phyloP scores from a whole-genome alignment of 1,139 yeast species.

The Groenewaldozyma auringiensis region DNA sequence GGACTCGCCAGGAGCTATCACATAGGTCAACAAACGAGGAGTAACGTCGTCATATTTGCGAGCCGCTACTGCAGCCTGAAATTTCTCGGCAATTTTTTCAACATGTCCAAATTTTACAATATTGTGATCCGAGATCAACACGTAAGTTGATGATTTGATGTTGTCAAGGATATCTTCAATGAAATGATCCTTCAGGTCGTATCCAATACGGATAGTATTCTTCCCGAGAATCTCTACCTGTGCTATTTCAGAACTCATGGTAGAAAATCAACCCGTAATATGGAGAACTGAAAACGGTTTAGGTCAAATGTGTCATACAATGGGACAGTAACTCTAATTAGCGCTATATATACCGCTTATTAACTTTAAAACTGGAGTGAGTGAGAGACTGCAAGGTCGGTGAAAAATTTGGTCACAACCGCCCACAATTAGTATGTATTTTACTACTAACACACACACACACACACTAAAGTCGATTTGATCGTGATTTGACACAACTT shows the following conservation, averaged over 20 bases:
- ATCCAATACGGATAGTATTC: slow-evolving; percentile 87
- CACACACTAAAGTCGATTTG: too few relatives aligned
- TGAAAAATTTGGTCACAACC: too few relatives aligned
- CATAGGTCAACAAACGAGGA: slow-evolving; percentile 63
- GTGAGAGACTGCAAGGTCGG: too few relatives aligned
- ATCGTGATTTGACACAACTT: too few relatives aligned
- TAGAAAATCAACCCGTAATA: neutral
- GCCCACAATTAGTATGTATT: too few relatives aligned
- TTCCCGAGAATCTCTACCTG: slow-evolving; percentile 53
- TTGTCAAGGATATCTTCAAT: slow-evolving; percentile 56
- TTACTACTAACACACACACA: too few relatives aligned
- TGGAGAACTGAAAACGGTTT: too few relatives aligned
- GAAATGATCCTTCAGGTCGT: slow-evolving; percentile 68
- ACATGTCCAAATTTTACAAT: slow-evolving; percentile 62
- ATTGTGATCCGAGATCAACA: slow-evolving; percentile 79
- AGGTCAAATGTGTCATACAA: neutral
- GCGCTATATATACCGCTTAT: too few relatives aligned
- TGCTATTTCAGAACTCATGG: slow-evolving; percentile 12
- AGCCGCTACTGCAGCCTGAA: slow-evolving; percentile 29
- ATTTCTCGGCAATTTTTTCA: slow-evolving; percentile 33
- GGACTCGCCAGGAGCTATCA: slow-evolving; percentile 89
- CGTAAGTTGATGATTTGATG: slow-evolving; percentile 83
- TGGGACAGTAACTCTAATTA: too few relatives aligned
- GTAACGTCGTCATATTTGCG: slow-evolving; percentile 26
- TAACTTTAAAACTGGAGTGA: too few relatives aligned